A percentile compares a stretch with the other conserved stretches of the same genome.
Conservation (phyloP, 2,329 filamentous ascomycete genomes). For the Zasmidium angulare region DNA sequence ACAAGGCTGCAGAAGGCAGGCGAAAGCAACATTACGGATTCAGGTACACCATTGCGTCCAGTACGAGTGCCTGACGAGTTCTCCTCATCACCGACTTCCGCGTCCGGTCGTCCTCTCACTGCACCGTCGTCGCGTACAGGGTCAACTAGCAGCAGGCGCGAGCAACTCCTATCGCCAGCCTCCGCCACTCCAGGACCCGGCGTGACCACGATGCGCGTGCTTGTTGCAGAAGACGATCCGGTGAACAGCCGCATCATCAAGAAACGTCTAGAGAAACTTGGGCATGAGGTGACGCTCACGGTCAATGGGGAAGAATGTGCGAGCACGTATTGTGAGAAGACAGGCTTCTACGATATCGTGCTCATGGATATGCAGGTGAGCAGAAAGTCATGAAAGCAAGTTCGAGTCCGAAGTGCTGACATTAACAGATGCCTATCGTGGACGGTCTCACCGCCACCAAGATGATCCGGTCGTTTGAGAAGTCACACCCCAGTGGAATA, state of each 20-base stretch:
- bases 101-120: conserved; percentile 9
- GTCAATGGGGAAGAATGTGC: conserved; percentile 86
- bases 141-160: neutral
- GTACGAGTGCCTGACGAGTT: conserved; percentile 49
- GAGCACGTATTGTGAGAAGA: conserved; percentile 63
- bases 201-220: conserved; percentile 56
- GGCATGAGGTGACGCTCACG: conserved; percentile 70
- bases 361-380: conserved; percentile 91
- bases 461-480: conserved; percentile 75
- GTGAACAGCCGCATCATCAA: conserved; percentile 80
- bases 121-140: conserved; percentile 1
- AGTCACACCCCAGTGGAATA: conserved; percentile 47
- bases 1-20: conserved; percentile 48
- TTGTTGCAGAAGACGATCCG: conserved; percentile 85
- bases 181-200: neutral
- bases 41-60: conserved; percentile 45
- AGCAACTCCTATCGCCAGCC: neutral
- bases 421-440: conserved; percentile 79
- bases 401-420: conserved; percentile 14
- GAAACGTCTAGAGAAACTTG: conserved; percentile 74
- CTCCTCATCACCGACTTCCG: conserved; percentile 4
- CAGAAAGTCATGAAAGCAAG: neutral
- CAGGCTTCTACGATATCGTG: conserved; percentile 69
- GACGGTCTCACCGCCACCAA: conserved; percentile 80
- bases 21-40: conserved; percentile 40